Base-by-base conservation (phyloP, 2,329 filamentous ascomycete genomes). In the Alternaria brassicicola region DNA sequence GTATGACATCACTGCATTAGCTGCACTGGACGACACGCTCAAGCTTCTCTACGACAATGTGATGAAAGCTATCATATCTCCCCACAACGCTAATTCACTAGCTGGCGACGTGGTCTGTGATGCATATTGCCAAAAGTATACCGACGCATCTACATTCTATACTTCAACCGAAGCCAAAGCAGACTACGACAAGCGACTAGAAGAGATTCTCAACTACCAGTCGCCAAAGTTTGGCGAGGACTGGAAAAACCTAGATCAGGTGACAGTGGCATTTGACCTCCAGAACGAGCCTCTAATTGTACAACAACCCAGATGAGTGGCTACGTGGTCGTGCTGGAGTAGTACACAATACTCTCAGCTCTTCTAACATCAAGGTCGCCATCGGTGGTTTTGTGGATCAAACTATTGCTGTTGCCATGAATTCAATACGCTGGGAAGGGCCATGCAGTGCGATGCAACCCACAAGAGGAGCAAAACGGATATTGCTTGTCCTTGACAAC, bases 101-200 rank as follows among this genome's bases (percentile, higher is more conserved):
- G 21, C 26, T 2, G 43, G 28, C 0, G 30, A 21, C 13, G 43
- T 31, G 1, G 19, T 12, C 1, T 46, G 43, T 2, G 43, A 46
- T 6, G 43, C 43, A 2, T 46, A 46, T 28, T 46, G 28, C 2
- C 43, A 46, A 3, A 46, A 46, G 28, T 46, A 46, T 23, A 31
- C 26, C 19, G 28, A 33, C 13, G 43, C 28, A 46, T 31, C 43
- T 25, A 25, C 38, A 13, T 52, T 52, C 23, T 52, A 43, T 4
- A 43, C 38, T 1, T 52, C 49, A 28, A n/a, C 38, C n/a, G 21
- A 31, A 12, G 49, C 49, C 26, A 52, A 52, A 43, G 49, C 38
- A 15, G 49, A 52, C 38, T 52, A 52, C 28, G 49, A 52, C 28
- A 39, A 28, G 12, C 10, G 38, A 31, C 38, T 52, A 5, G 19